phyloP scores from a whole-genome alignment of 2,329 filamentous ascomycete species.

The Daldinia eschscholtzii region DNA sequence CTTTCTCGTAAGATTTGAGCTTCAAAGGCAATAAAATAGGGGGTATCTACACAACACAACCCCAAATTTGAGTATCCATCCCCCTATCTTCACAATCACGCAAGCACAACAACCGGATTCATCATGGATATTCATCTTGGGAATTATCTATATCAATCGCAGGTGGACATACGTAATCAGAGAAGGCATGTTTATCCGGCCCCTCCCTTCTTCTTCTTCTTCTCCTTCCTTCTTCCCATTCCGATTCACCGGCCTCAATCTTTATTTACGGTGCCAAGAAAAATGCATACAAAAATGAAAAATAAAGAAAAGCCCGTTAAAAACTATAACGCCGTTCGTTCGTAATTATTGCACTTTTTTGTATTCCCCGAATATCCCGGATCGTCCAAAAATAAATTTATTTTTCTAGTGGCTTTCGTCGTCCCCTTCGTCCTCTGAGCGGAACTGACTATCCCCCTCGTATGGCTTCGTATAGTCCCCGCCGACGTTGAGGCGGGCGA shows the following conservation, averaged over 20 bases:
- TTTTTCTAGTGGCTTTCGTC: conserved; percentile 17
- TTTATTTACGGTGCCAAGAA: conserved; percentile 24
- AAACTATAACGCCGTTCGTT: conserved; percentile 24
- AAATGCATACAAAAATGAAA: conserved; percentile 16
- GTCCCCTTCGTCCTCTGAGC: conserved; percentile 32
- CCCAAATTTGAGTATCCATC: neutral
- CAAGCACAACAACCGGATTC: neutral
- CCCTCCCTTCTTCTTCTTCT: conserved; percentile 3
- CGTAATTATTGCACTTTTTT: conserved; percentile 33
- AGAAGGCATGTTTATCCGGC: conserved; percentile 20
- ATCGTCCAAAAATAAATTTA: conserved; percentile 12
- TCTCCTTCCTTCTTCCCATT: neutral
- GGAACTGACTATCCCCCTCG: conserved; percentile 33
- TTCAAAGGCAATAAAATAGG: neutral
- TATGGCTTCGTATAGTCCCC: conserved; percentile 6
- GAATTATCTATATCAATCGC: conserved; percentile 37
- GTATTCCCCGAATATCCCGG: conserved; percentile 30
- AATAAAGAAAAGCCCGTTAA: conserved; percentile 5
- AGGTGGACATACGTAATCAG: neutral
- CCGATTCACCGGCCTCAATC: conserved; percentile 25
- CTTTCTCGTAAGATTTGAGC: neutral
- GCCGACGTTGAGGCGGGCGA: conserved; percentile 28
- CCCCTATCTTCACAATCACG: neutral
- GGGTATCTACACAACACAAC: neutral
- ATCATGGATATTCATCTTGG: conserved; percentile 36